Percentiles rank a stretch among this genome's conserved stretches.
Conservation (phyloP, 2,329 filamentous ascomycete species). For the Sordariomycetes sp. region DNA sequence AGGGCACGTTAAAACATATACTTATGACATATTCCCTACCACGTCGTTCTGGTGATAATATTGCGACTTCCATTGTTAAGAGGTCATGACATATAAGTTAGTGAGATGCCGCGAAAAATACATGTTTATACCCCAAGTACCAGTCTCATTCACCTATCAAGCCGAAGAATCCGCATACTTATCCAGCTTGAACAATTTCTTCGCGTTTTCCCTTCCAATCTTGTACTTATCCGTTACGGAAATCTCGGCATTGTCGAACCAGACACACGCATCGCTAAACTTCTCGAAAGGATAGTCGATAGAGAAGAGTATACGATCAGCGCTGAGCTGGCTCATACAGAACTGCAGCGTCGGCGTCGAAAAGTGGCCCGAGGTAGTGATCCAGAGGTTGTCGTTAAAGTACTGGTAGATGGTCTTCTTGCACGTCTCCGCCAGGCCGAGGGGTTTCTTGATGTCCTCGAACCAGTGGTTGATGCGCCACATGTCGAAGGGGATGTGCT, state of each 20-base stretch:
- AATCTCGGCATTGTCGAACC: constrained; percentile 23
- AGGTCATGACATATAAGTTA: background rate
- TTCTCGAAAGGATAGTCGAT: constrained; percentile 40
- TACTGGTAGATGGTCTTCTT: constrained; percentile 37
- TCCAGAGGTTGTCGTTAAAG: constrained; percentile 40
- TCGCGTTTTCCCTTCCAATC: constrained; percentile 28
- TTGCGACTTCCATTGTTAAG: no score
- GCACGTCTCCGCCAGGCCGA: constrained; percentile 25
- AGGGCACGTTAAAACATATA: no score
- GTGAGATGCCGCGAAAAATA: background rate
- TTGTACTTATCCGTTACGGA: constrained; percentile 19
- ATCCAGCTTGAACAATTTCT: constrained; percentile 23
- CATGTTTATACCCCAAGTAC: background rate
- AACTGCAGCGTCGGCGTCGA: constrained; percentile 37
- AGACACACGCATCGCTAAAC: constrained; percentile 24
- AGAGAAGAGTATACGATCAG: constrained; percentile 36
- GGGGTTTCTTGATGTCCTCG: constrained; percentile 38
- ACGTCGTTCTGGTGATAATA: no score
- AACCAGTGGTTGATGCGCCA: constrained; percentile 41
- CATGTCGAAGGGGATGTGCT: constrained; percentile 34
- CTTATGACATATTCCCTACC: no score
- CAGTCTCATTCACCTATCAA: background rate
- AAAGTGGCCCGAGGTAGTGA: constrained; percentile 43
- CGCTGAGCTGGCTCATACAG: constrained; percentile 30
- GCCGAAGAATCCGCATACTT: constrained; percentile 18